Base-by-base conservation (phyloP, 139 green algal species). In the Chlorella vulgaris region DNA sequence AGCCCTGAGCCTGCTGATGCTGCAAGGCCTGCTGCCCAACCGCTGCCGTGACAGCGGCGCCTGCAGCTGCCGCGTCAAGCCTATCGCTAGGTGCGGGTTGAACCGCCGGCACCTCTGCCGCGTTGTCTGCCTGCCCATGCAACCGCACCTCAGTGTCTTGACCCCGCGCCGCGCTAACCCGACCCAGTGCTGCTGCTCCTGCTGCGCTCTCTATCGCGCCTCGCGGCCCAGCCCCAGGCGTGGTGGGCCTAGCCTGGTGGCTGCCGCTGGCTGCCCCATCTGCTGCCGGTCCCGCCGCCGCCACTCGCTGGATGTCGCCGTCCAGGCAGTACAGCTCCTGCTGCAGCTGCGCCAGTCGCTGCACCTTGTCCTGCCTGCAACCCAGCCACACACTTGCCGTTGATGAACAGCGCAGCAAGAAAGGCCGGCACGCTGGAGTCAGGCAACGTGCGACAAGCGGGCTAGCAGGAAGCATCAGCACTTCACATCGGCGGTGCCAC, bases 321-420 rank as follows among this genome's bases (percentile, higher is more conserved):
- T 95, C 86, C 74, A 95, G 87, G 19, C 81, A 77, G 6, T 67
- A 26, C 74, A 96, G 84, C 82, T 94, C 88, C 71, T 84, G 77
- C 36, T 89, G 81, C 58, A 95, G 82, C 50, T 87, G 76, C 19
- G 50, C 39, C 65, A 92, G 81, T 60, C 86, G 78, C 38, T 68
- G 51, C 4, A 40, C 63, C 81, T 90, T 90, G 36, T 87, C 73
- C 10, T 85, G 29, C 81, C 85, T 88, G 84, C 66, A 67, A n/a
- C n/a, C n/a, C n/a, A n/a, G 40, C 26, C 2, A 0, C 42, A 3
- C 33, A n/a, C 36, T 21, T 2, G 33, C 63, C 7, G 0, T 7
- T 33, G 68, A 19, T 35, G 40, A 35, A 60, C 50, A 15, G 15
- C 15, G 50, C 50, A 19, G 15, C 50, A 60, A 60, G 50, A 19